Evolutionary conservation across 192 early-diverging fungal species (phyloP), one percentile per base, ranked within the genome.

Genomic region (Linnemannia elongata): DNA sequence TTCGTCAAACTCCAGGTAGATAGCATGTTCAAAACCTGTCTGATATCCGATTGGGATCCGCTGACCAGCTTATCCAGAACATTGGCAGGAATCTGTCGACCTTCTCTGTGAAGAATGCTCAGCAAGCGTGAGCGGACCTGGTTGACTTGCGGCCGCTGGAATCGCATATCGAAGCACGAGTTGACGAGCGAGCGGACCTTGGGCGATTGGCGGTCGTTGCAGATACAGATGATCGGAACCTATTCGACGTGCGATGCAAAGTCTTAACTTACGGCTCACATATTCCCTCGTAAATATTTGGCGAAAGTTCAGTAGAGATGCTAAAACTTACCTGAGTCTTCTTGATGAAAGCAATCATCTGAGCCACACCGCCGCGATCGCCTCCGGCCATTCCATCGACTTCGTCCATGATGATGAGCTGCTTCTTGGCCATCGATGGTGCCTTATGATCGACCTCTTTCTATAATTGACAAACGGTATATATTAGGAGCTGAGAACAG

Each of bases 331-430:
- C 95, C 82, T 96, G 93, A 8, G 96, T 94, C 74, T 95, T 97
- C 83, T 97, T 98, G 74, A 99, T 97, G 63, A 99, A 84, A 74
- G 94, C 88, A 71, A 97, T 97, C 72, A 99, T 89, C 86, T 98
- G 97, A 0, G 93, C 92, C 6, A 88, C 90, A 39, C 99, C 99
- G 57, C 98, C 99, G 47, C 98, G 93, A 88, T 99, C 99, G 33
- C 98, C 98, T 47, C 93, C 95, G 9, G 97, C 97, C 99, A 99
- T 99, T 42, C 99, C 99, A 87, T 99, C 99, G 1, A 99, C 97
- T 86, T 99, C 99, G 90, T 99, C 99, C 99, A 99, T 99, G 57
- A 99, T 95, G 9, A 99, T 88, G 0, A 98, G 92, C 30, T 91
- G 89, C 76, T 92, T 93, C 49, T 88, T 91, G 41, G 78, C 82